phyloP scores from a whole-genome alignment of 2,329 filamentous ascomycete species.

The Phaeomoniella chlamydospora region DNA sequence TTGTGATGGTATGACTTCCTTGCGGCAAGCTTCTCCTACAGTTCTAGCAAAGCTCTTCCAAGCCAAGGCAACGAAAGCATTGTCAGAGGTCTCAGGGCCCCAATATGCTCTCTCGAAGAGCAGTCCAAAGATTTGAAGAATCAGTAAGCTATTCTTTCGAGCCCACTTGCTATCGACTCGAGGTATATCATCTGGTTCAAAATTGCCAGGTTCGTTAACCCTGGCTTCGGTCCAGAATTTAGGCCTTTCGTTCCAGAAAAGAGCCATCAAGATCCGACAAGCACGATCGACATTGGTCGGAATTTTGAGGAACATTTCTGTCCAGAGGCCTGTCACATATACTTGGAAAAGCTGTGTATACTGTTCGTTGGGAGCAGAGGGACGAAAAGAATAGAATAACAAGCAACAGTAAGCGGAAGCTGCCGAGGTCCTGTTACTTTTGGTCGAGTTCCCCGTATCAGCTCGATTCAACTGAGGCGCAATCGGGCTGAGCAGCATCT shows the following conservation, averaged over 20 bases:
- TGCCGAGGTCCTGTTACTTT: constrained; percentile 34
- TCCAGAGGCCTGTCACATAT: constrained; percentile 52
- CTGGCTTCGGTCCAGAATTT: constrained; percentile 63
- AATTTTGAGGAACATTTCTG: constrained; percentile 35
- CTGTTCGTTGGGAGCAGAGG: constrained; percentile 48
- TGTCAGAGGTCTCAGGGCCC: constrained; percentile 20
- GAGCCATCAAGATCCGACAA: constrained; percentile 55
- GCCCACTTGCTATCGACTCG: constrained; percentile 78
- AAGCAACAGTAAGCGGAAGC: constrained; percentile 66
- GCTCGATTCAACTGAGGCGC: constrained; percentile 54
- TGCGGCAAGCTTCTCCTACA: constrained; percentile 50
- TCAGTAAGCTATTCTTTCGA: constrained; percentile 50
- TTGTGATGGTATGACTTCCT: constrained; percentile 78
- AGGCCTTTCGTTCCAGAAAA: constrained; percentile 37
- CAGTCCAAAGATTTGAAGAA: constrained; percentile 48
- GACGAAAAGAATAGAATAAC: constrained; percentile 69
- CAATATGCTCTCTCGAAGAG: constrained; percentile 37
- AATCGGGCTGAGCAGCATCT: constrained; percentile 55
- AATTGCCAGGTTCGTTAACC: constrained; percentile 42
- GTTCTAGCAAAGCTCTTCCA: constrained; percentile 45
- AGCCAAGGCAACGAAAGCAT: constrained; percentile 40
- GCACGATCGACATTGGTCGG: constrained; percentile 43
- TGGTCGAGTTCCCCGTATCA: constrained; percentile 31
- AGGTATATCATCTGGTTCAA: constrained; percentile 63
- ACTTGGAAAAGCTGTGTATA: constrained; percentile 67